These are phyloP conservation scores for Seiridium unicorne DNA, from an alignment of 2,329 filamentous ascomycete species.

Conservation along the genomic window DNA sequence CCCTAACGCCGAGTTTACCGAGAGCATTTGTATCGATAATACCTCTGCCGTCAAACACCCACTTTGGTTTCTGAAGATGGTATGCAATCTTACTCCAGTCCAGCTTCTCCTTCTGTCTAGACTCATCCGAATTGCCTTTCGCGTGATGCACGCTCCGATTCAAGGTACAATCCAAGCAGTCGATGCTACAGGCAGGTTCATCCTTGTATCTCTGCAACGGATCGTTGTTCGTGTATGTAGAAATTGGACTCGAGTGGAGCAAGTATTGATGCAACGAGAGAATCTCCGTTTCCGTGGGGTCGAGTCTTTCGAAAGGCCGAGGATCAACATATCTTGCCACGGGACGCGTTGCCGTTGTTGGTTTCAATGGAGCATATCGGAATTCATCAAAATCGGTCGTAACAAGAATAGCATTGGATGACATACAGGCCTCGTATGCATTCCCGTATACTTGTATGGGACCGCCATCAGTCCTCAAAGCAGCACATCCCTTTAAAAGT, in stretches of 20 bases:
- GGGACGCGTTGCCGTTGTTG: constrained; percentile 10
- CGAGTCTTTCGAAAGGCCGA: constrained; percentile 38
- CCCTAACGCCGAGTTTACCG: constrained; percentile 47
- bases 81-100: constrained; percentile 51
- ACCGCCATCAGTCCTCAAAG: constrained; percentile 35
- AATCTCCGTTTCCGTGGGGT: constrained; percentile 43
- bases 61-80: constrained; percentile 51
- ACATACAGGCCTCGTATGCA: constrained; percentile 47
- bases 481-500: constrained; percentile 33
- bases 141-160: constrained; percentile 15
- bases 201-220: constrained; percentile 42
- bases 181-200: constrained; percentile 42
- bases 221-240: constrained; percentile 28
- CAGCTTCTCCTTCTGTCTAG: constrained; percentile 44
- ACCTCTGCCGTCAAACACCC: constrained; percentile 57
- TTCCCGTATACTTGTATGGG: constrained; percentile 46
- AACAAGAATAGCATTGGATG: constrained; percentile 49
- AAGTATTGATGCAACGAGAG: constrained; percentile 47
- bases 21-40: constrained; percentile 48
- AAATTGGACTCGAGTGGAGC: constrained; percentile 26
- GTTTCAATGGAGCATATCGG: constrained; percentile 31
- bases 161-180: constrained; percentile 28
- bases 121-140: constrained; percentile 42
- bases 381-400: constrained; percentile 59
- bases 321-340: constrained; percentile 35